Evolutionary conservation across 2,329 filamentous ascomycete genomes (phyloP).

Genomic region (Cordyceps pruinosa): DNA sequence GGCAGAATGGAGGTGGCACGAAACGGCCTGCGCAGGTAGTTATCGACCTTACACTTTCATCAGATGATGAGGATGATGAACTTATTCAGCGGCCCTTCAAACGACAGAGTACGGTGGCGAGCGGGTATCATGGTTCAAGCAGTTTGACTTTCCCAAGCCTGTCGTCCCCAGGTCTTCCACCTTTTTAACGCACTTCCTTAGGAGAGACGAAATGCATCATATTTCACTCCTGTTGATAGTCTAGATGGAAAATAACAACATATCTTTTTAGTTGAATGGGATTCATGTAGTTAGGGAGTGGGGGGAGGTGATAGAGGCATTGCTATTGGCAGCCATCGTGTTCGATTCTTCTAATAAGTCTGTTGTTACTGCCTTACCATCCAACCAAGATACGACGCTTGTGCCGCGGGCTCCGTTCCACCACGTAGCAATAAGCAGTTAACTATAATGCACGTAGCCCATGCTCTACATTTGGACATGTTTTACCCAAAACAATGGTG

Average conservation of each 20-base stretch:
- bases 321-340: too few species aligned
- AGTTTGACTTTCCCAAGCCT: neutral
- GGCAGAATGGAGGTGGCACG: conserved; percentile 27
- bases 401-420: neutral
- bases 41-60: conserved; percentile 53
- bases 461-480: too few species aligned
- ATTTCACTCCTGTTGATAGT: conserved; percentile 8
- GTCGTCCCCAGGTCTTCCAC: neutral
- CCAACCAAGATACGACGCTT: neutral
- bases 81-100: conserved; percentile 40
- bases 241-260: neutral
- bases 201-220: conserved; percentile 5
- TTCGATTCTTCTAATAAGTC: too few species aligned
- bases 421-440: neutral
- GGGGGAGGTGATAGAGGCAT: too few species aligned
- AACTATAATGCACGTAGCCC: neutral
- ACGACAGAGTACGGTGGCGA: conserved; percentile 30
- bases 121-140: conserved; percentile 1
- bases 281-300: too few species aligned
- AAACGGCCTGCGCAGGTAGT: conserved; percentile 47
- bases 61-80: conserved; percentile 48
- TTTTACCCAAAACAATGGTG: too few species aligned
- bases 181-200: neutral
- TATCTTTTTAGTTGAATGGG: neutral
- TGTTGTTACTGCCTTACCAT: too few species aligned